Conservation (phyloP, 306 rosid genomes). For the Trifolium dubium region DNA sequence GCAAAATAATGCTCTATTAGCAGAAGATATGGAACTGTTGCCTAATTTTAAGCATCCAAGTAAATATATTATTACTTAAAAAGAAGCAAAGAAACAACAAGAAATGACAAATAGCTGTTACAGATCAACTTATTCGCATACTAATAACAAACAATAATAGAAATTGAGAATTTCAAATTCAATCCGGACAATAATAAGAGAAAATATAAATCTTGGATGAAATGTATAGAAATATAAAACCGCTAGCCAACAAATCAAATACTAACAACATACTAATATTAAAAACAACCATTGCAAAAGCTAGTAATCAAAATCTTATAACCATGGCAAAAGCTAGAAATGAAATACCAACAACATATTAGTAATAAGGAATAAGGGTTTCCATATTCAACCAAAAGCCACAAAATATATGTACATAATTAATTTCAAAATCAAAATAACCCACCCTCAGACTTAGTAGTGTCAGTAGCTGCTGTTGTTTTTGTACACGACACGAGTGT, state of each 20-base stretch:
- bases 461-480: conserved; percentile 55
- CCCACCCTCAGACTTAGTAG: conserved; percentile 62
- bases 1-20: conserved; percentile 13
- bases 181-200: not conserved
- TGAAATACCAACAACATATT: not conserved
- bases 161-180: conserved; percentile 20
- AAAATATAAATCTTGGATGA: conserved; percentile 4
- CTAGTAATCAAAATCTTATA: not conserved
- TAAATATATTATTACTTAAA: conserved; percentile 9
- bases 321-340: not conserved
- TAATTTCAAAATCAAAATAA: conserved; percentile 18
- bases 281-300: too few relatives aligned
- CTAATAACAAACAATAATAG: not conserved
- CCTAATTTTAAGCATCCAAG: conserved; percentile 5
- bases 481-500: conserved; percentile 58
- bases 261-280: too few relatives aligned
- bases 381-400: not conserved
- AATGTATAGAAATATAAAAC: not conserved
- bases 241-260: too few relatives aligned
- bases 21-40: not conserved
- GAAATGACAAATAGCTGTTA: conserved; percentile 4
- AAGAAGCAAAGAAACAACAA: conserved; percentile 11
- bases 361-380: conserved; percentile 8
- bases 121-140: conserved; percentile 23
- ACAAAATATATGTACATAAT: not conserved